These are phyloP conservation scores for Pseudogymnoascus sp. DNA, from an alignment of 2,329 filamentous ascomycete genomes.

Conservation along the genomic window DNA sequence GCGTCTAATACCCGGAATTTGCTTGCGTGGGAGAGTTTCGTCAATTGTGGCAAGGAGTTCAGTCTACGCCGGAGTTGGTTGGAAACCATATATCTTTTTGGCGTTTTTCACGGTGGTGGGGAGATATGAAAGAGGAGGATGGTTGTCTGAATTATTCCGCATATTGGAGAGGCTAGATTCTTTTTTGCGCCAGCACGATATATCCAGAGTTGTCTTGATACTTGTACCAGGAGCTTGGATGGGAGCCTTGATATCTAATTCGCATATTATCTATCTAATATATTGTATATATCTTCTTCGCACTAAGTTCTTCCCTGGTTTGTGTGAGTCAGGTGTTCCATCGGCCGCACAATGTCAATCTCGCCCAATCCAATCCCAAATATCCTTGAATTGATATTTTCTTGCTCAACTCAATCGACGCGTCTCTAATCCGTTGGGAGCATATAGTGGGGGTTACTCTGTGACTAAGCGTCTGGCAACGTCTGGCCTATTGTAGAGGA, in stretches of 20 bases:
- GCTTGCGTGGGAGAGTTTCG: not conserved
- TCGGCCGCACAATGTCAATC: not conserved
- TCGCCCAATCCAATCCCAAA: not conserved
- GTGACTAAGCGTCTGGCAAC: not conserved
- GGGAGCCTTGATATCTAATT: not conserved
- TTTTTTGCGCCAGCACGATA: not conserved
- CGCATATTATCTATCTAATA: not conserved
- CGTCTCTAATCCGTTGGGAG: not conserved
- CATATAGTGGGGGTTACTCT: not conserved
- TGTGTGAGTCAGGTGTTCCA: not conserved
- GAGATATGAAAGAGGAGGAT: not conserved
- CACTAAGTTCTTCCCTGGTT: not conserved
- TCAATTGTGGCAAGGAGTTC: not conserved
- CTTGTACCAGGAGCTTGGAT: not conserved
- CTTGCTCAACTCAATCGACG: not conserved
- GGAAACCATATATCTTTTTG: not conserved
- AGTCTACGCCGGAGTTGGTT: not conserved
- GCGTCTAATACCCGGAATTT: not conserved
- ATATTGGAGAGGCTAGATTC: not conserved
- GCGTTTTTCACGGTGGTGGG: not conserved
- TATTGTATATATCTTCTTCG: not conserved
- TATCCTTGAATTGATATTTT: not conserved
- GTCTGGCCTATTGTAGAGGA: not conserved
- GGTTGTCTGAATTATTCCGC: not conserved
- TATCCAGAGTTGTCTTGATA: not conserved